These are phyloP conservation scores for Pseudohalonectria lignicola DNA, from an alignment of 2,329 filamentous ascomycete species.

Conservation along the genomic window DNA sequence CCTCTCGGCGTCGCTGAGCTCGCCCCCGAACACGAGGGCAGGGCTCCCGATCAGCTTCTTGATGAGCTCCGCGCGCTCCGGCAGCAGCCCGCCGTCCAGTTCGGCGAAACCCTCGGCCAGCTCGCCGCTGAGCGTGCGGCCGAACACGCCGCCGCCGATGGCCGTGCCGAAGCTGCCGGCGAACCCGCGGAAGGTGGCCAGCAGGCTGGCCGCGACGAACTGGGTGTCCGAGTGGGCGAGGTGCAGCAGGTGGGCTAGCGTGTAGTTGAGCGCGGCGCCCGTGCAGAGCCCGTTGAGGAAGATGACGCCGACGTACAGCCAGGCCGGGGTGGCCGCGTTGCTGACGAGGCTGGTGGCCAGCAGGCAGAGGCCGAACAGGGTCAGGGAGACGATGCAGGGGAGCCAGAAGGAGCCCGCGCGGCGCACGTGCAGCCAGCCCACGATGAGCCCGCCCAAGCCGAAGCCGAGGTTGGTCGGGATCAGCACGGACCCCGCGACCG, in stretches of 20 bases:
- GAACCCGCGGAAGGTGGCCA: constrained; percentile 73
- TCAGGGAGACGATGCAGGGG: constrained; percentile 47
- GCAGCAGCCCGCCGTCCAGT: constrained; percentile 28
- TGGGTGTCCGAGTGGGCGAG: constrained; percentile 49
- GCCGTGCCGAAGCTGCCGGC: constrained; percentile 72
- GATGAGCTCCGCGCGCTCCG: constrained; percentile 27
- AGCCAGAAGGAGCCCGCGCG: constrained; percentile 63
- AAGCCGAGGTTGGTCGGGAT: constrained; percentile 78
- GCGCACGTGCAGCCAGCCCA: constrained; percentile 66
- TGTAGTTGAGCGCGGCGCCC: constrained; percentile 69
- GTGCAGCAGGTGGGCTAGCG: constrained; percentile 68
- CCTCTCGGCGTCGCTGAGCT: constrained; percentile 27
- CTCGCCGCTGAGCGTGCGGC: constrained; percentile 42
- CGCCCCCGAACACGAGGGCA: constrained; percentile 32
- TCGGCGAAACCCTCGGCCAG: constrained; percentile 45
- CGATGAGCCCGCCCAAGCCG: constrained; percentile 59
- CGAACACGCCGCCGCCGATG: constrained; percentile 68
- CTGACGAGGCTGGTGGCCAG: constrained; percentile 36
- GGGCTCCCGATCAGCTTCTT: constrained; percentile 38
- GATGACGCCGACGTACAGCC: constrained; percentile 46
- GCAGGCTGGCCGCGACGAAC: constrained; percentile 63
- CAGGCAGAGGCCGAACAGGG: constrained; percentile 39
- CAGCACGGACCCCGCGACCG: constrained; percentile 62
- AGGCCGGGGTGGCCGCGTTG: constrained; percentile 32
- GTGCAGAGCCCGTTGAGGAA: constrained; percentile 63